Percentiles rank a stretch among this genome's conserved stretches.
Conservation (phyloP, 2,329 filamentous ascomycete genomes). For the Penicillium aurantiogriseum region DNA sequence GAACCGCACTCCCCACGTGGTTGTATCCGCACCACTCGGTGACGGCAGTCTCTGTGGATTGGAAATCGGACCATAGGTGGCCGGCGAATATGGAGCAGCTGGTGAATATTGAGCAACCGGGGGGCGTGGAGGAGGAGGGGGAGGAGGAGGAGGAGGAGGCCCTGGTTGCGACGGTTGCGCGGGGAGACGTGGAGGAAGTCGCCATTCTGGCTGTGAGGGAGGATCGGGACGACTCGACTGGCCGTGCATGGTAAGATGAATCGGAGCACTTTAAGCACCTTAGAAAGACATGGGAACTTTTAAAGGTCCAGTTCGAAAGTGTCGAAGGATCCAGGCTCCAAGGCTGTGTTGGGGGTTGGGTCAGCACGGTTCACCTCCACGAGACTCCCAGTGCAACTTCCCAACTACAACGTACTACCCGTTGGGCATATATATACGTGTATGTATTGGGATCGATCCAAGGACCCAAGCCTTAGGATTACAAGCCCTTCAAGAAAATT, state of each 20-base stretch:
- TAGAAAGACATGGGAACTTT: neutral
- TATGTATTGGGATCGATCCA: neutral
- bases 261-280: neutral
- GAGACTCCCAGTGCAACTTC: neutral
- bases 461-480: neutral
- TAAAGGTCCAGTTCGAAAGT: neutral
- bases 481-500: neutral
- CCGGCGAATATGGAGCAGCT: constrained; percentile 35
- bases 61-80: constrained; percentile 37
- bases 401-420: neutral
- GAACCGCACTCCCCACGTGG: constrained; percentile 46
- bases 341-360: constrained; percentile 10
- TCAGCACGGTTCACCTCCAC: constrained; percentile 8
- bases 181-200: constrained; percentile 28
- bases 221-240: constrained; percentile 29
- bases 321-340: neutral
- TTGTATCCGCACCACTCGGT: constrained; percentile 31
- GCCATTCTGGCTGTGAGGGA: constrained; percentile 42
- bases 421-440: neutral
- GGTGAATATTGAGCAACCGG: constrained; percentile 34
- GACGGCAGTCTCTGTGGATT: constrained; percentile 23
- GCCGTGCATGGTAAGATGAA: constrained; percentile 34
- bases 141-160: constrained; percentile 27
- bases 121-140: constrained; percentile 25
- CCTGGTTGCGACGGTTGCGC: constrained; percentile 18